These are phyloP conservation scores for Pleurozium schreberi DNA, from an alignment of 225 moss, liverwort and hornwort species.

Conservation along the genomic window DNA sequence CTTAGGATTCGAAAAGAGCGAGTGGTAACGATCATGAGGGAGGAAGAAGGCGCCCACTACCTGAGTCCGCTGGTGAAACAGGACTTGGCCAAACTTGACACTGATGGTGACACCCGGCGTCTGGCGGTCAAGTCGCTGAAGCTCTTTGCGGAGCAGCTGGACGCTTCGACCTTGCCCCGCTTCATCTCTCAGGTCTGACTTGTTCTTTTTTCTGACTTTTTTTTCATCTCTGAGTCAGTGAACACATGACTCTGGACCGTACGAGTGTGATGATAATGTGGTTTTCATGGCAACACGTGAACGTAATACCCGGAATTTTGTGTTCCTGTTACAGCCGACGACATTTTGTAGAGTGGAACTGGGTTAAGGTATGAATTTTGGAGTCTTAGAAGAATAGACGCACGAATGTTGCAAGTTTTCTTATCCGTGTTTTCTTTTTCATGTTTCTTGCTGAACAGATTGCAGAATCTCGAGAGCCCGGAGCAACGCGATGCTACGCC, in stretches of 20 bases:
- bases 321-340: not conserved
- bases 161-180: constrained; percentile 57
- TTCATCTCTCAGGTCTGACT: constrained; percentile 63
- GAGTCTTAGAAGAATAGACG: not conserved
- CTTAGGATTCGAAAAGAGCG: not conserved
- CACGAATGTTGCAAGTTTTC: not conserved
- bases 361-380: not conserved
- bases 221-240: not conserved
- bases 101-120: constrained; percentile 65
- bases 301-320: no score
- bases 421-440: not conserved
- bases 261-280: not conserved
- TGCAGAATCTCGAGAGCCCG: constrained; percentile 59
- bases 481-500: constrained; percentile 45
- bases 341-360: no score
- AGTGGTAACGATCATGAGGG: constrained; percentile 43
- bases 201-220: not conserved
- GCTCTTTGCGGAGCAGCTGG: constrained; percentile 66
- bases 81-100: constrained; percentile 60
- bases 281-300: not conserved
- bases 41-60: constrained; percentile 46
- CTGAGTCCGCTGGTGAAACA: constrained; percentile 67
- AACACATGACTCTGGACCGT: not conserved
- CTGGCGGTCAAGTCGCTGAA: constrained; percentile 59
- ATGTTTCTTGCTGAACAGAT: constrained; percentile 19